A percentile compares a stretch with the other conserved stretches of the same genome.
Evolutionary conservation across 2,329 filamentous ascomycete genomes (phyloP).

Genomic region (Sclerotinia sclerotiorum): DNA sequence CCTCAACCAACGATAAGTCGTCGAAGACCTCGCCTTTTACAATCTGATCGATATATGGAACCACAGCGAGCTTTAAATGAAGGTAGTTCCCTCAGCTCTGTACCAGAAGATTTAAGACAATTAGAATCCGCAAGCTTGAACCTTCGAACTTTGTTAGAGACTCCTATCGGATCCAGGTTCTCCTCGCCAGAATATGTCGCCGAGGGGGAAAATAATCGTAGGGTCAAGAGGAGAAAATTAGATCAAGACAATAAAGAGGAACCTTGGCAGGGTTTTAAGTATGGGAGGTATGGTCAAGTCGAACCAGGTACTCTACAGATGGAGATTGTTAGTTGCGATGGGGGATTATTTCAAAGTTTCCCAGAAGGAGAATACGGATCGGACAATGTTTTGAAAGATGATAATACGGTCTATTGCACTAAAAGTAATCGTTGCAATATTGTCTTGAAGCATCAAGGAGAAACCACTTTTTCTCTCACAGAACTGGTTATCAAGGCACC

Average conservation of each 20-base stretch:
- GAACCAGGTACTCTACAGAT: conserved; percentile 78
- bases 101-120: conserved; percentile 33
- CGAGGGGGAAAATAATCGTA: conserved; percentile 50
- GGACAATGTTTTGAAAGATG: conserved; percentile 81
- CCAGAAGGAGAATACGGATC: conserved; percentile 55
- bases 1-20: conserved; percentile 25
- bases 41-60: conserved; percentile 38
- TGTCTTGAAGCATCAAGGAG: conserved; percentile 76
- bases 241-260: conserved; percentile 58
- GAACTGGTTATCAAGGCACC: conserved; percentile 89
- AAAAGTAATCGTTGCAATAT: conserved; percentile 87
- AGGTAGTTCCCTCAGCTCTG: conserved; percentile 23
- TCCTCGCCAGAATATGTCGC: conserved; percentile 31
- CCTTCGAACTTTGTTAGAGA: conserved; percentile 33
- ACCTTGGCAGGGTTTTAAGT: conserved; percentile 62
- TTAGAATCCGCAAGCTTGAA: conserved; percentile 36
- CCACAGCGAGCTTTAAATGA: conserved; percentile 31
- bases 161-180: conserved; percentile 30
- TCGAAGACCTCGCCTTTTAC: conserved; percentile 30
- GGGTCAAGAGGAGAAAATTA: conserved; percentile 68
- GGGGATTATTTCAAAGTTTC: conserved; percentile 63
- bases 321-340: conserved; percentile 89
- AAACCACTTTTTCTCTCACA: conserved; percentile 76
- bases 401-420: conserved; percentile 85
- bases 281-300: conserved; percentile 85